Evolutionary conservation across 495 filamentous ascomycete genomes (phyloP).

Genomic region (Penicillium malachiteum): DNA sequence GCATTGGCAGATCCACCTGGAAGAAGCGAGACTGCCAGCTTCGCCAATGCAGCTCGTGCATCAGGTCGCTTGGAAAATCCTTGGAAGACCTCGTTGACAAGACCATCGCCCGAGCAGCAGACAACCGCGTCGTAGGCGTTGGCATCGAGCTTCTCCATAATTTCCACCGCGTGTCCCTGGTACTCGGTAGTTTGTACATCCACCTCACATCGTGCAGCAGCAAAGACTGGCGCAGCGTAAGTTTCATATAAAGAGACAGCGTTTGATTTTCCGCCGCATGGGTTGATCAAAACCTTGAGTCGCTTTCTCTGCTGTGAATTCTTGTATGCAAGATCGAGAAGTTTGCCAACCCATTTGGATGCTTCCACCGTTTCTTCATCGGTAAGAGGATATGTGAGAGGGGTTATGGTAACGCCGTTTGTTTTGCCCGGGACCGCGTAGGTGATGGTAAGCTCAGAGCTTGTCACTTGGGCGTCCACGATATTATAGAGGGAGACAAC

Average conservation of each 20-base stretch:
- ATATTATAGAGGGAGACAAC: conserved; percentile 79
- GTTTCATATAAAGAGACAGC: conserved; percentile 72
- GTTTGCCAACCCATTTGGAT: conserved; percentile 55
- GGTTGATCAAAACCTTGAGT: conserved; percentile 87
- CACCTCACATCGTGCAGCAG: conserved; percentile 73
- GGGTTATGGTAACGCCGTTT: conserved; percentile 54
- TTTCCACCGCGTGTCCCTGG: conserved; percentile 73
- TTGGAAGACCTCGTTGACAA: conserved; percentile 94
- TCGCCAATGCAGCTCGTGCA: conserved; percentile 68
- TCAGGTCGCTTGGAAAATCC: conserved; percentile 75
- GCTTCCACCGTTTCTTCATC: conserved; percentile 41
- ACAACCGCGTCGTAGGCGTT: conserved; percentile 79
- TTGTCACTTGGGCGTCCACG: conserved; percentile 70
- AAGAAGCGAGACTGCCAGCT: conserved; percentile 83
- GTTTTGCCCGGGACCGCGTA: conserved; percentile 64
- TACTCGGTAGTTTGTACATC: conserved; percentile 74
- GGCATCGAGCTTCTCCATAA: conserved; percentile 76
- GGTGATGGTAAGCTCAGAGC: conserved; percentile 66
- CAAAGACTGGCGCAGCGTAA: conserved; percentile 78
- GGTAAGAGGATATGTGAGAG: conserved; percentile 60
- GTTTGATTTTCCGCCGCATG: conserved; percentile 79
- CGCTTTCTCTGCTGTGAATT: conserved; percentile 67
- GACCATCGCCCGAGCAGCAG: conserved; percentile 87
- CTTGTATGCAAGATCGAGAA: conserved; percentile 73
- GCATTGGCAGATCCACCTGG: conserved; percentile 94